phyloP scores from a whole-genome alignment of 2,329 filamentous ascomycete species.

The Fusarium aywerte region DNA sequence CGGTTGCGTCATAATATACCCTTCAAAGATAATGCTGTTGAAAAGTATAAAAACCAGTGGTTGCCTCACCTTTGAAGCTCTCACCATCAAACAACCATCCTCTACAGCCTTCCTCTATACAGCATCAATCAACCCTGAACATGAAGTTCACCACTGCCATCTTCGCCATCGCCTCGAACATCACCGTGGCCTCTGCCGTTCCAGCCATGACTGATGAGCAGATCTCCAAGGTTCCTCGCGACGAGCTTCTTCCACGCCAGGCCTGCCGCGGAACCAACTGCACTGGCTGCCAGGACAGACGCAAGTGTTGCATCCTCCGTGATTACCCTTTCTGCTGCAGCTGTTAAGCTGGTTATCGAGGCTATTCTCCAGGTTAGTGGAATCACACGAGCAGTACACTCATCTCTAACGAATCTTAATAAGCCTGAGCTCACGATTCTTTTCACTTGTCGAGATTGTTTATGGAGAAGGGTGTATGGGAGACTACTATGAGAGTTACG shows the following conservation, averaged over 20 bases:
- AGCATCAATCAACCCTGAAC: not conserved
- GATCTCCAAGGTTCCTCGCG: conserved; percentile 3
- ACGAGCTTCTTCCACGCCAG: not conserved
- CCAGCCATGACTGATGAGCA: conserved; percentile 1
- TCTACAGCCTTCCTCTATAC: not conserved
- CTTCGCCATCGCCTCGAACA: conserved; percentile 1
- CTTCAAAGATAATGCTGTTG: too few relatives aligned
- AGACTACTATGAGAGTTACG: too few relatives aligned
- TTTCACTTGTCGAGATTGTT: too few relatives aligned
- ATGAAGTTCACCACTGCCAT: conserved; percentile 2
- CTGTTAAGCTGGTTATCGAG: not conserved
- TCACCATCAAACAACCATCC: not conserved
- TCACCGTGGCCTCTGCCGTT: not conserved
- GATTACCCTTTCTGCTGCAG: conserved; percentile 4
- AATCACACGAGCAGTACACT: accelerated
- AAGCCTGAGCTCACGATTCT: too few relatives aligned
- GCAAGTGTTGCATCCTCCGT: conserved; percentile 4
- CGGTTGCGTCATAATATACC: too few relatives aligned
- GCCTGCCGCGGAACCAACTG: conserved; percentile 3
- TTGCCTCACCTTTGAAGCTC: not conserved
- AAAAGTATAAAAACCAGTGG: not conserved
- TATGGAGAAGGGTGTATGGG: too few relatives aligned
- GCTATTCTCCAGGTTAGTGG: not conserved
- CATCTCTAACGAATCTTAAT: not conserved
- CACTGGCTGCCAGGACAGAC: not conserved